Conservation (phyloP, 2,329 filamentous ascomycete genomes). For the Alternaria infectoria region DNA sequence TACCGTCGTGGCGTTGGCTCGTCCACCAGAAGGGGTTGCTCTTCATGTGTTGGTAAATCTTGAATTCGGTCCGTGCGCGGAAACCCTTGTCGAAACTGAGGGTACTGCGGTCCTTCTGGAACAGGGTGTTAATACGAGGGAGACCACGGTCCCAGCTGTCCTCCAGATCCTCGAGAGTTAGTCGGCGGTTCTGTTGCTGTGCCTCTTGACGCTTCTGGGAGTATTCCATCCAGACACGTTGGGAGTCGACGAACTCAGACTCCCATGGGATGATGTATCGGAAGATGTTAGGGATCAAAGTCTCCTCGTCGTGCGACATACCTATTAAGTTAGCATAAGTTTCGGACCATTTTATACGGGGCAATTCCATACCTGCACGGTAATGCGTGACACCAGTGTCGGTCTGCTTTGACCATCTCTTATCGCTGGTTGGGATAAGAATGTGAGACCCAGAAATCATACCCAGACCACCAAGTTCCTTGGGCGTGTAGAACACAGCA, state of each 20-base stretch:
- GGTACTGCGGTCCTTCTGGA: slow-evolving; percentile 97
- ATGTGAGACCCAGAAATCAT: slow-evolving; percentile 99
- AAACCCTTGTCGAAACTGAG: slow-evolving; percentile 99
- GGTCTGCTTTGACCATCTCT: slow-evolving; percentile 97
- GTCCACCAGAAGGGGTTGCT: slow-evolving; percentile 99
- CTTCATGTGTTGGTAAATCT: slow-evolving; percentile 98
- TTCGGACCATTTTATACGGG: background rate
- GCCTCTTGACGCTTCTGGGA: slow-evolving; percentile 97
- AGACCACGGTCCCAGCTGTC: slow-evolving; percentile 98
- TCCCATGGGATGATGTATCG: slow-evolving; percentile 99
- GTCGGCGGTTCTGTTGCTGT: slow-evolving; percentile 92
- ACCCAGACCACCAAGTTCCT: slow-evolving; percentile 93
- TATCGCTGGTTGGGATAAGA: slow-evolving; percentile 94
- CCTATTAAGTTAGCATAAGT: background rate
- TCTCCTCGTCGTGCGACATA: slow-evolving; percentile 98
- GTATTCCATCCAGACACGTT: slow-evolving; percentile 98
- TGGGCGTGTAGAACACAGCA: slow-evolving; percentile 98
- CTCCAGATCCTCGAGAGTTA: slow-evolving; percentile 95
- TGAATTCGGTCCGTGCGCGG: slow-evolving; percentile 93
- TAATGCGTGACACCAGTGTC: slow-evolving; percentile 97
- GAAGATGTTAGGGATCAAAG: slow-evolving; percentile 98
- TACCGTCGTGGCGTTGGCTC: slow-evolving; percentile 94
- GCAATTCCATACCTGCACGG: slow-evolving; percentile 67
- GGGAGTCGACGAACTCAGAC: slow-evolving; percentile 97
- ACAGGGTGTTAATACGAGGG: slow-evolving; percentile 96